Evolutionary conservation across 495 filamentous ascomycete species (phyloP), one percentile per base, ranked within the genome.

Genomic region (Halenospora varia): DNA sequence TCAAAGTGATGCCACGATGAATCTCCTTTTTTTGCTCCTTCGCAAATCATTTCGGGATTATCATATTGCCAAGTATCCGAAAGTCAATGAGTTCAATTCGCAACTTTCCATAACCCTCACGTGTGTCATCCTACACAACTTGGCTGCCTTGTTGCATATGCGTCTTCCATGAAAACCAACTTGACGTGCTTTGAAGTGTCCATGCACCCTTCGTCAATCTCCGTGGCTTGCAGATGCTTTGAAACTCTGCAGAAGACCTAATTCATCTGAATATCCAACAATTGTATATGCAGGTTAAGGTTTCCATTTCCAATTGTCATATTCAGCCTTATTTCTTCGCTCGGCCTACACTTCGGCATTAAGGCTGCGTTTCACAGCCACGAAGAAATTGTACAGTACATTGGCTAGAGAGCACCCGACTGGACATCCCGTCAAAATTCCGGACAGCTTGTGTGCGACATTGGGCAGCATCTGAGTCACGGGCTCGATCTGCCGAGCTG

Each of bases 171-270:
- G 29, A 13, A 35, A 4, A 35, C 29, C 4, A 35, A 35, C 29
- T 6, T 4, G 29, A 13, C 29, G 29, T 35, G 13, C n/a, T n/a
- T n/a, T n/a, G 29, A 35, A 35, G 29, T 35, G 29, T 18, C 3
- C 53, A 56, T 56, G 44, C 53, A 56, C 11, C 29, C n/a, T 47
- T 56, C 44, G 17, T 22, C 47, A 56, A 48, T 55, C 52, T 55
- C n/a, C 19, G n/a, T 24, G 55, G 35, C 17, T 41, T 49, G 55
- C 46, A 48, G 44, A 15, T 15, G 29, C 29, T 13, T 35, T 13
- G 29, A 4, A 35, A 13, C 29, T 35, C 29, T 35, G 29, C 29
- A 13, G 29, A 35, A 35, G 29, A 35, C 29, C 29, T 4, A 35
- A 35, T 35, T 35, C 29, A 35, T 35, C 29, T 35, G 29, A 35